Conservation (phyloP, 2,329 filamentous ascomycete genomes). For the Scolecobasidium constrictum region DNA sequence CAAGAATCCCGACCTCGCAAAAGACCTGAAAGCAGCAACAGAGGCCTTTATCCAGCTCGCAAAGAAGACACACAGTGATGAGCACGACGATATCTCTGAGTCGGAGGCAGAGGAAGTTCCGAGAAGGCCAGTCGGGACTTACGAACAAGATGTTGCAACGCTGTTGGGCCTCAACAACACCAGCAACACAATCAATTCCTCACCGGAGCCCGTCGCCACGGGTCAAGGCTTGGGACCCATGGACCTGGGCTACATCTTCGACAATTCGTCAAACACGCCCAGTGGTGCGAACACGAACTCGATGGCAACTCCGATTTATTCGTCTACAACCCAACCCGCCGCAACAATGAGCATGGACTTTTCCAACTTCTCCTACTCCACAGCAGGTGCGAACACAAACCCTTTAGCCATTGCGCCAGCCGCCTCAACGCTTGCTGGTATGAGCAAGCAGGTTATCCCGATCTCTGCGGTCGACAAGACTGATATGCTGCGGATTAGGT, state of each 20-base stretch:
- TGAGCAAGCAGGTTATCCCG: neutral
- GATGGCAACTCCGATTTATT: neutral
- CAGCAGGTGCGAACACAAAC: neutral
- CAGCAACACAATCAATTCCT: neutral
- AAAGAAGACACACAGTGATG: conserved; percentile 28
- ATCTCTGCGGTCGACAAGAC: neutral
- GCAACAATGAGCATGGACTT: conserved; percentile 1
- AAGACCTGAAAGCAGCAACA: conserved; percentile 45
- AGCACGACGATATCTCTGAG: conserved; percentile 12
- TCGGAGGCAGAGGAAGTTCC: conserved; percentile 16
- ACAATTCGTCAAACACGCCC: neutral
- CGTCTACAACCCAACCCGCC: conserved; percentile 8
- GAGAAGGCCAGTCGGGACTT: neutral
- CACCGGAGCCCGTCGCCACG: neutral
- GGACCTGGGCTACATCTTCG: conserved; percentile 11
- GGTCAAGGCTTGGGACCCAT: conserved; percentile 3
- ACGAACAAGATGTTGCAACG: neutral
- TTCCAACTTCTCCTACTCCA: neutral
- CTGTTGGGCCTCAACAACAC: neutral
- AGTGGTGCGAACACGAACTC: neutral
- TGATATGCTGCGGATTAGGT: neutral
- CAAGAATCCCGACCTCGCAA: conserved; percentile 44
- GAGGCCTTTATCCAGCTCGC: conserved; percentile 48
- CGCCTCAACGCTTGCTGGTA: neutral
- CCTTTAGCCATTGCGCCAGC: neutral